Base-by-base conservation (phyloP, 2,329 filamentous ascomycete species). In the Sclerotinia nivalis region DNA sequence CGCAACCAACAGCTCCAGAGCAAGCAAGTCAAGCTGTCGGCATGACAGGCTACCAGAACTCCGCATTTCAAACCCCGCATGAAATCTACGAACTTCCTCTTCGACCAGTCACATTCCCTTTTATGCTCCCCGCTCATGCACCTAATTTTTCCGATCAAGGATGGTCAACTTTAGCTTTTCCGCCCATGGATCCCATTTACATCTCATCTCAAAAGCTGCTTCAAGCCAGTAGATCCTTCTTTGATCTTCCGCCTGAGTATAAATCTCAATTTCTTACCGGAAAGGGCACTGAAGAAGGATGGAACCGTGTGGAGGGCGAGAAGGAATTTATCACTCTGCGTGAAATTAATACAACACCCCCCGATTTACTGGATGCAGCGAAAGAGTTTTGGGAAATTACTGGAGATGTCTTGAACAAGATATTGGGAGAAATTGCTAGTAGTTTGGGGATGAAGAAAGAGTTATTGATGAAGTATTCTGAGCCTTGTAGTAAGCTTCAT, bases 301-400 rank as follows among this genome's bases (percentile, higher is more conserved):
- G 75, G 74, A 74, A 61, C 50, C 50, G 66, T 49, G 71, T 76
- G 15, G 71, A 73, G n/a, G 75, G 76, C 18, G 76, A 77, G 56
- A 77, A 77, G 18, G 73, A 77, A 64, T 75, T 75, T 28, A 74
- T 77, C 25, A 76, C 76, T 1, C 60, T 77, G 18, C 69, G 76
- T 20, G 74, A 66, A 22, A 50, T 75, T 2, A 69, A 70, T 8
- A 68, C 60, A 7, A 75, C 72, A 0, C 76, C 73, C 0, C 37
- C 62, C 8, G 71, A 72, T 22, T 59, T 77, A 2, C 72, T 66
- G 28, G 71, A 74, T 47, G 71, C 70, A 0, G 74, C 73, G 13
- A 43, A 40, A 25, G 67, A 58, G 9, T 76, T 72, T 56, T 76
- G 74, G 74, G 56, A 34, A 4, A 66, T 72, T 25, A 73, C 74